Evolutionary conservation across 2,329 filamentous ascomycete genomes (phyloP).

Genomic region (Phaeosphaeriaceae sp.): DNA sequence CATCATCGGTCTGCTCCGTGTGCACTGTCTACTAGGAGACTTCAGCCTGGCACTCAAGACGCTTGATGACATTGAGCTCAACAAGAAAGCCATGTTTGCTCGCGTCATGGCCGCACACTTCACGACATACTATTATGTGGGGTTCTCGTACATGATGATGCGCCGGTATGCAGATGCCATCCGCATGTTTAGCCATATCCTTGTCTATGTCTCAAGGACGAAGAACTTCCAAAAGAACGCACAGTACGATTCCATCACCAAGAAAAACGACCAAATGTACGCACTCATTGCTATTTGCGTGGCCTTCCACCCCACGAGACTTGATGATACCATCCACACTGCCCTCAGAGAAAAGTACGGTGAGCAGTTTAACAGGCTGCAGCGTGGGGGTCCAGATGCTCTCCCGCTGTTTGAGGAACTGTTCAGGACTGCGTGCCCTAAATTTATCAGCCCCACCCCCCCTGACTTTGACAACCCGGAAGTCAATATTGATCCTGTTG

Average conservation of each 20-base stretch:
- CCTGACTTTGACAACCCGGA: conserved; percentile 98
- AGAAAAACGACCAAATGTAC: conserved; percentile 99
- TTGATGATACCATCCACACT: conserved; percentile 99
- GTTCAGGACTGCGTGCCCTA: conserved; percentile 96
- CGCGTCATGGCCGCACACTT: conserved; percentile 99
- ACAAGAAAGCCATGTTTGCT: conserved; percentile 99
- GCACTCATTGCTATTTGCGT: conserved; percentile 98
- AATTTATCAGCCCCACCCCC: conserved; percentile 97
- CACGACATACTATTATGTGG: conserved; percentile 99
- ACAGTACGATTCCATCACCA: conserved; percentile 97
- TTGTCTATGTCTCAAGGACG: conserved; percentile 96
- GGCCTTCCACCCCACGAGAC: conserved; percentile 92
- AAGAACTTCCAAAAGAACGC: conserved; percentile 99
- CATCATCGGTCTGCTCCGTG: conserved; percentile 94
- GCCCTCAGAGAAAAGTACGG: conserved; percentile 98
- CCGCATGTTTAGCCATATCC: conserved; percentile 99
- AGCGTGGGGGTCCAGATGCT: conserved; percentile 92
- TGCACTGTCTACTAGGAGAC: conserved; percentile 95
- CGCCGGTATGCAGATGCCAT: conserved; percentile 98
- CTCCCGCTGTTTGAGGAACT: conserved; percentile 98
- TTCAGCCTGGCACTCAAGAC: conserved; percentile 99
- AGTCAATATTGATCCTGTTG: conserved; percentile 93
- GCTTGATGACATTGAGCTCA: conserved; percentile 98
- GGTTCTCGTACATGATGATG: conserved; percentile 99
- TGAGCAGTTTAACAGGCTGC: conserved; percentile 95